Base-by-base conservation (phyloP, 2,329 filamentous ascomycete genomes). In the Fusarium sp. region DNA sequence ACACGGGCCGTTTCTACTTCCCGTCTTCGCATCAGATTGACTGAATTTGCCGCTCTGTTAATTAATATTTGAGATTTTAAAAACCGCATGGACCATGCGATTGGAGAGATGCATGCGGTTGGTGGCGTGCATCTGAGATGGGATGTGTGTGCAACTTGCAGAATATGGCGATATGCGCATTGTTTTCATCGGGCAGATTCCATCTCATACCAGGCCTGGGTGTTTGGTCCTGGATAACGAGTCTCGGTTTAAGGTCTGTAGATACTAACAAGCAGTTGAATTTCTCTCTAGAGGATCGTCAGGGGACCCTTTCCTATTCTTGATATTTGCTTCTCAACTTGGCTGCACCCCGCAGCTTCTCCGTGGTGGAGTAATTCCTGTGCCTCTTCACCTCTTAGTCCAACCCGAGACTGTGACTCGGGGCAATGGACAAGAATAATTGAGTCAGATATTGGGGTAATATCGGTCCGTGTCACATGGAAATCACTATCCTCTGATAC, bases 311-410 rank as follows among this genome's bases (percentile, higher is more conserved):
- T 33, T 40, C 37, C 32, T 66, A 54, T 61, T 25, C 47, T 56
- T n/a, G 54, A 61, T 50, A 35, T 47, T 47, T 71, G 35, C 19
- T 71, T 35, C 23, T 42, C 44, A 43, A 67, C 60, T 66, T 66
- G 52, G 62, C 71, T 71, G 63, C 72, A 74, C 74, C 75, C 75
- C 74, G 65, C 75, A 76, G 75, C 60, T 49, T 69, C 44, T 66
- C 67, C 61, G 57, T 58, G 67, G 67, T 74, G 66, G 71, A 73
- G 69, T 44, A 62, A 63, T 44, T 53, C 52, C 60, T 58, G 44
- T 62, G 67, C 59, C 67, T 44, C 56, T 67, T 46, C 33, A 57
- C 32, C 52, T 49, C 44, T 35, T 59, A 16, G 50, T 54, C 33
- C 38, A 57, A 57, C 54, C 60, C 46, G 58, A 52, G 40, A 60